Base-by-base conservation (phyloP, 257 asterid genomes). In the Solanum gandarillasii region DNA sequence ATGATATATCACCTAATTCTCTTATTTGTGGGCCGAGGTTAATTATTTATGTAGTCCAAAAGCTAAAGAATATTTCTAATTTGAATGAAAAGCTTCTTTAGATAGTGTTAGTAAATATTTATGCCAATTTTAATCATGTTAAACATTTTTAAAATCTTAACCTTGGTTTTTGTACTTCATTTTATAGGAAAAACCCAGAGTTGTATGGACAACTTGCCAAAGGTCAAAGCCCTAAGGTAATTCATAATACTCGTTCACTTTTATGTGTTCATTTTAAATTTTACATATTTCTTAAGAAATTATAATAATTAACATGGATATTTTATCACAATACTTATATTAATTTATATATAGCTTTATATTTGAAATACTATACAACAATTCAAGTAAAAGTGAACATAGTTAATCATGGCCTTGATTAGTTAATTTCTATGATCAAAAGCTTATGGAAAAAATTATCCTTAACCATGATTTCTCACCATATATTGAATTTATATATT, bases 171-270 rank as follows among this genome's bases (percentile, higher is more conserved):
- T 85, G 4, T 38, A 16, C 6, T 67, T 34, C 36, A 39, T 73
- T 38, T 60, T 87, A 79, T 87, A 92, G 94, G 92, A 90, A 89
- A 89, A 60, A 90, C 52, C 89, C 94, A 7, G 90, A 36, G 39
- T 83, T 90, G 90, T 92, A 38, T 83, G 90, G 88, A 9, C 89
- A 91, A 73, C 93, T 92, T 6, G 91, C 93, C 48, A 90, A 60
- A 86, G 92, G 92, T 67, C 94, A 92, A 79, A 92, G 92, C 52
- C 94, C 94, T 71, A 92, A 92, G 94, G 94, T 92, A 75, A 36
- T 48, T 71, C 35, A 9, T 32, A 6, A 20, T 4, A 70, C 1
- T 76, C 5, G 3, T 10, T 62, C 16, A 62, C 29, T n/a, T 62
- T 62, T 62, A 62, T 5, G 5, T n/a, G 2, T 62, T 13, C 0